Evolutionary conservation across 345 rosid genomes (phyloP).

Genomic region (Salix exigua): DNA sequence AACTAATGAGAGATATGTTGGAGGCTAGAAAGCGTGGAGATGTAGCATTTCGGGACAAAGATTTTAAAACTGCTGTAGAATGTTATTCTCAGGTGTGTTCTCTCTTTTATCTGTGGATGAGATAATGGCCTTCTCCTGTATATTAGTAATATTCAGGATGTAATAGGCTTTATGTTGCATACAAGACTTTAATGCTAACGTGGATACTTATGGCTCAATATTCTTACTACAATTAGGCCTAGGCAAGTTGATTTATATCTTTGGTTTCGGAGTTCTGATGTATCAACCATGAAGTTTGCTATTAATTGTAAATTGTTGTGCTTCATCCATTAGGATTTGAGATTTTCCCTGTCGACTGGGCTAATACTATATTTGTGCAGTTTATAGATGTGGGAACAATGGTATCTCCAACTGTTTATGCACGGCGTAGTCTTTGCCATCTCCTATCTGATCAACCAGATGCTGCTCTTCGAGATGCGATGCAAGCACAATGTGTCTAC

Average conservation of each 20-base stretch:
- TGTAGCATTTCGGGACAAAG: constrained; percentile 65
- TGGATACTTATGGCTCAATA: not conserved
- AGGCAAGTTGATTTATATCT: not conserved
- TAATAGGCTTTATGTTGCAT: not conserved
- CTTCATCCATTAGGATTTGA: too few species aligned
- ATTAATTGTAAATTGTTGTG: not conserved
- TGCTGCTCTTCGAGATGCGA: constrained; percentile 87
- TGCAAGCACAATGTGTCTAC: constrained; percentile 88
- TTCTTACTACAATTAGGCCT: not conserved
- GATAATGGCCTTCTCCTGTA: not conserved
- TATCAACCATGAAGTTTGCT: not conserved
- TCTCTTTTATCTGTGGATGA: not conserved
- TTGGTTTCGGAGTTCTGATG: not conserved
- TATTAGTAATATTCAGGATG: not conserved
- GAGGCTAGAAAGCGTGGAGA: constrained; percentile 89
- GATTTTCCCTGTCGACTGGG: too few species aligned
- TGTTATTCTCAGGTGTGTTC: constrained; percentile 72
- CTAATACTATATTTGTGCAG: constrained; percentile 26
- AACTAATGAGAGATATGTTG: constrained; percentile 82
- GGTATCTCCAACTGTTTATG: constrained; percentile 83
- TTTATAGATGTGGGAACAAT: constrained; percentile 80
- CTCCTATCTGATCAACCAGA: constrained; percentile 76
- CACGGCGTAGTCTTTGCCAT: constrained; percentile 70
- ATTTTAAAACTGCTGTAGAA: constrained; percentile 62
- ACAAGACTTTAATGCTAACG: not conserved